Conservation (phyloP, 2,329 filamentous ascomycete genomes). For the Hypoxylon sp. region DNA sequence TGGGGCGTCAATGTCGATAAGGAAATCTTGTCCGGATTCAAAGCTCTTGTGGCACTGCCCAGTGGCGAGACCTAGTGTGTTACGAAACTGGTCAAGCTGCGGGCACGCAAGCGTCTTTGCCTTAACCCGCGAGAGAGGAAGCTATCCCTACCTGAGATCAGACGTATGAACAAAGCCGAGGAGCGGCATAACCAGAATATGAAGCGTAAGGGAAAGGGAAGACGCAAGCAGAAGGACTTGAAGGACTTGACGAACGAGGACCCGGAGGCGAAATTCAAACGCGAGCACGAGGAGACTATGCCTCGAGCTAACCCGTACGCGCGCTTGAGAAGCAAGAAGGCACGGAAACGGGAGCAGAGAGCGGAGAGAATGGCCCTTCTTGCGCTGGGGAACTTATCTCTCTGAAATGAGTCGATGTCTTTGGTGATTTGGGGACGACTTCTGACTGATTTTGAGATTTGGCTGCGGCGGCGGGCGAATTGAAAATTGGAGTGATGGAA, state of each 20-base stretch:
- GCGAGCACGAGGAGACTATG: too few relatives aligned
- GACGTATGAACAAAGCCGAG: background rate
- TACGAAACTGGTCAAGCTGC: conserved; percentile 3
- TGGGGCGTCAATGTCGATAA: conserved; percentile 83
- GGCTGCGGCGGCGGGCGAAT: background rate
- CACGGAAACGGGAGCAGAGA: too few relatives aligned
- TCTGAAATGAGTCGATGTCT: background rate
- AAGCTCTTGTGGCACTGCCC: conserved; percentile 52
- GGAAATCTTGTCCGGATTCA: conserved; percentile 78
- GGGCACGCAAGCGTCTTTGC: background rate
- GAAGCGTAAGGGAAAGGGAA: background rate
- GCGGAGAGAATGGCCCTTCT: too few relatives aligned
- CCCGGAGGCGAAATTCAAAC: too few relatives aligned
- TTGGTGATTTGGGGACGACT: background rate
- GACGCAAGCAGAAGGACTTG: too few relatives aligned
- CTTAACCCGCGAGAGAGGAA: background rate
- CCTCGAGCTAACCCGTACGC: too few relatives aligned
- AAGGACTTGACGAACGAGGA: too few relatives aligned
- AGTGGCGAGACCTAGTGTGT: conserved; percentile 29
- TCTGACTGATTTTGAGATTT: background rate
- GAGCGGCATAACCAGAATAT: background rate
- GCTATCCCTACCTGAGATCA: background rate
- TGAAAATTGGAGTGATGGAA: background rate
- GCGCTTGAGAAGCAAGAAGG: too few relatives aligned
- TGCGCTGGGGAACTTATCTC: too few relatives aligned